Conservation (phyloP, 169 alveolate species). For the Babesia ovis region DNA sequence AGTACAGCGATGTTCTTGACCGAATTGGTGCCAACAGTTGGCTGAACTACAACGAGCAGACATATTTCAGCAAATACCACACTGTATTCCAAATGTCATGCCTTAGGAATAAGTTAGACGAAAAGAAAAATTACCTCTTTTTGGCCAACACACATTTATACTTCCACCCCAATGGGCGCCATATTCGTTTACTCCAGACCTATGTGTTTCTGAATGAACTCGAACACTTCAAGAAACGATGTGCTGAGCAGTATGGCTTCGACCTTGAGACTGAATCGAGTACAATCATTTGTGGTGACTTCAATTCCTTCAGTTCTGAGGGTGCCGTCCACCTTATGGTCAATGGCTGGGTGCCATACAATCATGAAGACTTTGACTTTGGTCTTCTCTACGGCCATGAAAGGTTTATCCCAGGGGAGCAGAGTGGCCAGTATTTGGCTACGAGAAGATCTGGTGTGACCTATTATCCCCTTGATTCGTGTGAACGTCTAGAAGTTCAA, state of each 20-base stretch:
- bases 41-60: conserved; percentile 34
- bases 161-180: conserved; percentile 64
- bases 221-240: conserved; percentile 34
- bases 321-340: conserved; percentile 34
- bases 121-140: conserved; percentile 25
- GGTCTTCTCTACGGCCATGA: conserved; percentile 25
- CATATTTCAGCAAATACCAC: conserved; percentile 57
- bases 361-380: conserved; percentile 54
- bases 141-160: conserved; percentile 63
- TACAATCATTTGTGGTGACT: conserved; percentile 64
- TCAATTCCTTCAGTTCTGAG: conserved; percentile 52
- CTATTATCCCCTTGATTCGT: not conserved
- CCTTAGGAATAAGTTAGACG: conserved; percentile 13
- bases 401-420: conserved; percentile 22
- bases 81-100: conserved; percentile 60
- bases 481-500: conserved; percentile 31
- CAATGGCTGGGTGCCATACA: conserved; percentile 43
- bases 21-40: conserved; percentile 47
- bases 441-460: not conserved
- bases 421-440: not conserved
- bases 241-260: conserved; percentile 24
- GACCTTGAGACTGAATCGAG: conserved; percentile 22
- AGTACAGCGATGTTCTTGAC: conserved; percentile 19
- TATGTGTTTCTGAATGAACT: conserved; percentile 55
- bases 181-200: conserved; percentile 58